A percentile compares a stretch with the other conserved stretches of the same genome.
Evolutionary conservation across 257 asterid species (phyloP).

Genomic region (Jacaranda copaia): DNA sequence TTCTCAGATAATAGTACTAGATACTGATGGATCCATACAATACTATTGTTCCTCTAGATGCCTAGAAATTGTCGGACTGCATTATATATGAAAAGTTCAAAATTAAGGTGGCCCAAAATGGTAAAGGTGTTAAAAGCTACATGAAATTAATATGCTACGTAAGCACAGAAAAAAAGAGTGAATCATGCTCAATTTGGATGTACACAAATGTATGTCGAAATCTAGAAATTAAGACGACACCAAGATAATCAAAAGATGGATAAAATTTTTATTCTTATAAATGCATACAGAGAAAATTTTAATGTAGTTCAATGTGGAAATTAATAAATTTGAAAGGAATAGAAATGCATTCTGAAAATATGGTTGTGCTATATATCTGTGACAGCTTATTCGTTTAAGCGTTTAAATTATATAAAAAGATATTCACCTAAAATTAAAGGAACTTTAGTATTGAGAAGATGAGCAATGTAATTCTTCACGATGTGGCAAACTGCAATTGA

Average conservation of each 20-base stretch:
- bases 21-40: slow-evolving; percentile 26
- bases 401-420: slow-evolving; percentile 18
- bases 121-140: slow-evolving; percentile 1
- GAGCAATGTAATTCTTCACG: slow-evolving; percentile 84
- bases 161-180: not conserved
- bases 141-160: not conserved
- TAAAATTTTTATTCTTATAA: not conserved
- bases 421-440: slow-evolving; percentile 82
- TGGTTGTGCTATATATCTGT: slow-evolving; percentile 15
- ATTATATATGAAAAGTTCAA: not conserved
- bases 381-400: slow-evolving; percentile 23
- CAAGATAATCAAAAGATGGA: not conserved
- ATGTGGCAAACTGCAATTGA: slow-evolving; percentile 74
- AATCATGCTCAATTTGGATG: not conserved
- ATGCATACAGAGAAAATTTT: not conserved
- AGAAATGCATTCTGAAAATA: slow-evolving; percentile 5
- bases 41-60: slow-evolving; percentile 12
- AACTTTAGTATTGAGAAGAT: slow-evolving; percentile 69
- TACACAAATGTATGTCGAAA: not conserved
- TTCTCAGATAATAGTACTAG: slow-evolving; percentile 8
- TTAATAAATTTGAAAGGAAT: slow-evolving; percentile 8
- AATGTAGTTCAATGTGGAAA: not conserved
- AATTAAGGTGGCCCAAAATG: not conserved
- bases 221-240: not conserved
- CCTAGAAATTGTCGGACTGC: slow-evolving; percentile 3